Percentiles rank a stretch among this genome's conserved stretches.
These are phyloP conservation scores for Cephaloascus fragrans DNA, from an alignment of 805 yeast species.

Conservation along the genomic window DNA sequence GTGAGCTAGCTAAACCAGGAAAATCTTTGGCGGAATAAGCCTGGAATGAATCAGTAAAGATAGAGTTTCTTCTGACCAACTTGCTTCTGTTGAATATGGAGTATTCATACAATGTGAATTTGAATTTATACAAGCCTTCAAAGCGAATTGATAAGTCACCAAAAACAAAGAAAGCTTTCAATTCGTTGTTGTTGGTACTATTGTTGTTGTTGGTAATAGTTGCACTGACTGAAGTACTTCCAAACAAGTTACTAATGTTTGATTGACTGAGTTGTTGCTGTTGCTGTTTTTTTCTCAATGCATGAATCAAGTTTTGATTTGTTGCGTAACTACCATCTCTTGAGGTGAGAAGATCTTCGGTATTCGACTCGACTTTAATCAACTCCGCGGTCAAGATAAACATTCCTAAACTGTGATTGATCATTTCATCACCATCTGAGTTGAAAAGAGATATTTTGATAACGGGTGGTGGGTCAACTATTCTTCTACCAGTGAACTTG, in stretches of 20 bases:
- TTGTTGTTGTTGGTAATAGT: constrained; percentile 6
- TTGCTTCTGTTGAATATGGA: constrained; percentile 2
- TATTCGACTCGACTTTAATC: neutral
- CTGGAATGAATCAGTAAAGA: constrained; percentile 9
- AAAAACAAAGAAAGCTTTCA: constrained; percentile 7
- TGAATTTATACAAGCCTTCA: constrained; percentile 6
- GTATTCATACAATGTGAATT: constrained; percentile 6
- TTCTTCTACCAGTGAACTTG: constrained; percentile 5
- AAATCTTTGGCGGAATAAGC: constrained; percentile 20
- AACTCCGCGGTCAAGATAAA: constrained; percentile 5
- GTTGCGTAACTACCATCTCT: neutral
- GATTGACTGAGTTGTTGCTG: neutral
- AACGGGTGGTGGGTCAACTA: constrained; percentile 9
- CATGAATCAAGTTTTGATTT: neutral
- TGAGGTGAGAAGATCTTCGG: neutral
- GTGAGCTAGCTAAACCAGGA: constrained; percentile 18
- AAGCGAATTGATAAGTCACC: constrained; percentile 7
- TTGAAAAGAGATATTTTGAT: constrained; percentile 5
- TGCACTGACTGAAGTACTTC: constrained; percentile 6
- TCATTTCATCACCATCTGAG: constrained; percentile 1
- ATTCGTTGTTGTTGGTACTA: constrained; percentile 5
- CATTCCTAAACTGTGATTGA: constrained; percentile 5
- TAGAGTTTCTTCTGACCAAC: constrained; percentile 8
- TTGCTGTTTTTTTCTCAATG: constrained; percentile 1
- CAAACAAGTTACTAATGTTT: constrained; percentile 1